Conservation (phyloP, 2,329 filamentous ascomycete genomes). For the Thelonectria olida region DNA sequence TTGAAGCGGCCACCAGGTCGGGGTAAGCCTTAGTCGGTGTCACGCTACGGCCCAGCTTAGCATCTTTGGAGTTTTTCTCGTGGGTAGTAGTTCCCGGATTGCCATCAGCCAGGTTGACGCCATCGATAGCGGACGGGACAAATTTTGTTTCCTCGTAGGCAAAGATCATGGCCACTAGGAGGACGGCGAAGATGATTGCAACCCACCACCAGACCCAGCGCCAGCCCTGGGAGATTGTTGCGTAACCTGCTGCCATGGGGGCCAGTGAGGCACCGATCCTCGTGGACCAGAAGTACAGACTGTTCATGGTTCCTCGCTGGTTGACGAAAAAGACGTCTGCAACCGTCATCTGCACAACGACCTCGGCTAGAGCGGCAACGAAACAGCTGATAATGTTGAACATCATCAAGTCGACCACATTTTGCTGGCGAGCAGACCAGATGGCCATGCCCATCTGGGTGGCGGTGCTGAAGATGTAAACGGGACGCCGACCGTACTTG, state of each 20-base stretch:
- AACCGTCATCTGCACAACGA: constrained; percentile 50
- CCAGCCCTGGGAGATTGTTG: constrained; percentile 38
- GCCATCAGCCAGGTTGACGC: not conserved
- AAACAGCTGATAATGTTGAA: constrained; percentile 49
- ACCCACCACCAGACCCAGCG: constrained; percentile 52
- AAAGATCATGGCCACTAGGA: constrained; percentile 32
- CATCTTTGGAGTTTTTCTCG: not conserved
- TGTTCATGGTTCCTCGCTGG: constrained; percentile 53
- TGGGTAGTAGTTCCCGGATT: not conserved
- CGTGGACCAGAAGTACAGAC: constrained; percentile 34
- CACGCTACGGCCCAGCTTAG: not conserved
- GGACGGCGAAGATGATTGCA: constrained; percentile 30
- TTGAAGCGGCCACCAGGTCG: not conserved
- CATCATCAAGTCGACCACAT: constrained; percentile 52
- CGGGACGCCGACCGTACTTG: constrained; percentile 55
- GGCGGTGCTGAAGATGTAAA: constrained; percentile 47
- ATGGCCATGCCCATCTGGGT: constrained; percentile 33
- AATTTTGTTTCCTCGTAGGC: constrained; percentile 47
- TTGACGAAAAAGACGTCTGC: constrained; percentile 46
- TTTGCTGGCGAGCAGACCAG: constrained; percentile 55
- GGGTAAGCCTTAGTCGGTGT: not conserved
- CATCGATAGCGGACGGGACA: not conserved
- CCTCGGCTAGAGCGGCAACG: constrained; percentile 50
- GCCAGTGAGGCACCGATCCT: constrained; percentile 42
- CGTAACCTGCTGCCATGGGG: constrained; percentile 42